Conservation (phyloP, 2,329 filamentous ascomycete species). For the Hypoxylon sp. region DNA sequence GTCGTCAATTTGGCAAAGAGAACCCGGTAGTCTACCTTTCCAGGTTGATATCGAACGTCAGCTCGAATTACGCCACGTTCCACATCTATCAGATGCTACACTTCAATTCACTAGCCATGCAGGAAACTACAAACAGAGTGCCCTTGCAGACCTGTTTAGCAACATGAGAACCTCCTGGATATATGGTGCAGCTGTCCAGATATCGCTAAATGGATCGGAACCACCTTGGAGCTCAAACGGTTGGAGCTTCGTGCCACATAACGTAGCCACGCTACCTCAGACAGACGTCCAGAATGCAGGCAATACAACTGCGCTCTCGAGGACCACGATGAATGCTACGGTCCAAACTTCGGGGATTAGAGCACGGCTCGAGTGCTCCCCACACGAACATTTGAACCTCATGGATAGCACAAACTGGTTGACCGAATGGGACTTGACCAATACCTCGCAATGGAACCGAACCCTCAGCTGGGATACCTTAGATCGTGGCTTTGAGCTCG, state of each 20-base stretch:
- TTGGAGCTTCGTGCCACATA: conserved; percentile 39
- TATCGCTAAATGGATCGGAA: conserved; percentile 32
- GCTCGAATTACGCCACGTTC: conserved; percentile 33
- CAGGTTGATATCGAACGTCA: conserved; percentile 12
- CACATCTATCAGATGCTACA: conserved; percentile 18
- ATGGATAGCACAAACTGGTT: conserved; percentile 27
- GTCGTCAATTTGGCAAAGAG: conserved; percentile 36
- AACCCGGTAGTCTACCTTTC: conserved; percentile 20
- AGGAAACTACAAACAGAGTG: conserved; percentile 22
- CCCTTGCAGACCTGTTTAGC: conserved; percentile 20
- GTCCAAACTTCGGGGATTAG: conserved; percentile 32
- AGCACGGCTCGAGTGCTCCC: conserved; percentile 39
- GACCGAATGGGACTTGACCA: conserved; percentile 37
- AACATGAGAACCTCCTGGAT: conserved; percentile 42
- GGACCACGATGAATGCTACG: conserved; percentile 21
- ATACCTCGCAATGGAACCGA: conserved; percentile 26
- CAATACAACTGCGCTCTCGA: conserved; percentile 15
- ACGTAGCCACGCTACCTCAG: conserved; percentile 4
- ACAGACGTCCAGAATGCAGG: conserved; percentile 14
- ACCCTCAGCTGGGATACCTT: conserved; percentile 11
- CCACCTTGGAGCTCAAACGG: conserved; percentile 38
- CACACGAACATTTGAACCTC: conserved; percentile 19
- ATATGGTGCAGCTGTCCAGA: conserved; percentile 36
- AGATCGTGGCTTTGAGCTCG: conserved; percentile 35
- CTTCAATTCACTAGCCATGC: conserved; percentile 17